Evolutionary conservation across 306 rosid genomes (phyloP).

Genomic region (Parietaria judaica): DNA sequence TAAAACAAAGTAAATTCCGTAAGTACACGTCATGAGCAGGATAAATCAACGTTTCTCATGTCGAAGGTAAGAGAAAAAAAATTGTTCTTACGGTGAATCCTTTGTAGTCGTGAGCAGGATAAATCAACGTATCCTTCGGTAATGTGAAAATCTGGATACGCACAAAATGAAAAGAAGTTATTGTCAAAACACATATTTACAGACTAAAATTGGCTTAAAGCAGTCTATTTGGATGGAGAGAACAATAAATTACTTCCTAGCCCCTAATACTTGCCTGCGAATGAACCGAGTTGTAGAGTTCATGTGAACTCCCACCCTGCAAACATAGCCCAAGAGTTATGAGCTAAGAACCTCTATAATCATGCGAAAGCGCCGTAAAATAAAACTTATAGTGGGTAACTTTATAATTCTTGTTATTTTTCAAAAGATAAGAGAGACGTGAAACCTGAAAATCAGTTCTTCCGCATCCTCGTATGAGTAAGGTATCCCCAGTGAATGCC

Average conservation of each 20-base stretch:
- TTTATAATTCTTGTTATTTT: not conserved
- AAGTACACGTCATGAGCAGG: slow-evolving; percentile 12
- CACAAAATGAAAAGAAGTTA: slow-evolving; percentile 10
- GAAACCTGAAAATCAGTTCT: slow-evolving; percentile 93
- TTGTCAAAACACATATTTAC: slow-evolving; percentile 8
- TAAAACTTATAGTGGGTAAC: not conserved
- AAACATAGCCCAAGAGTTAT: slow-evolving; percentile 19
- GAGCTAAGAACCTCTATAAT: slow-evolving; percentile 12
- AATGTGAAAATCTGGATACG: slow-evolving; percentile 60
- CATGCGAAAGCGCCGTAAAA: not conserved
- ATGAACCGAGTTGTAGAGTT: slow-evolving; percentile 80
- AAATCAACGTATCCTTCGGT: slow-evolving; percentile 66
- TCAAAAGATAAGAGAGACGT: slow-evolving; percentile 12
- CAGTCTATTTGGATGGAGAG: slow-evolving; percentile 5
- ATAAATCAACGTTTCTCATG: not conserved
- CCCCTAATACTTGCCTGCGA: slow-evolving; percentile 66
- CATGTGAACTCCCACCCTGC: slow-evolving; percentile 92
- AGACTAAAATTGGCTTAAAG: not conserved
- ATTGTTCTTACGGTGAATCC: slow-evolving; percentile 61
- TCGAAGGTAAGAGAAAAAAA: slow-evolving; percentile 1
- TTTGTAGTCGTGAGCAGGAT: slow-evolving; percentile 93
- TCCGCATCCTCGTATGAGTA: slow-evolving; percentile 91
- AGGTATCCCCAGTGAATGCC: slow-evolving; percentile 91
- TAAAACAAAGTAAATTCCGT: slow-evolving; percentile 31
- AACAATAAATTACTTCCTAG: slow-evolving; percentile 10